Evolutionary conservation across 192 early-diverging fungal genomes (phyloP).

Genomic region (Podila epicladia): DNA sequence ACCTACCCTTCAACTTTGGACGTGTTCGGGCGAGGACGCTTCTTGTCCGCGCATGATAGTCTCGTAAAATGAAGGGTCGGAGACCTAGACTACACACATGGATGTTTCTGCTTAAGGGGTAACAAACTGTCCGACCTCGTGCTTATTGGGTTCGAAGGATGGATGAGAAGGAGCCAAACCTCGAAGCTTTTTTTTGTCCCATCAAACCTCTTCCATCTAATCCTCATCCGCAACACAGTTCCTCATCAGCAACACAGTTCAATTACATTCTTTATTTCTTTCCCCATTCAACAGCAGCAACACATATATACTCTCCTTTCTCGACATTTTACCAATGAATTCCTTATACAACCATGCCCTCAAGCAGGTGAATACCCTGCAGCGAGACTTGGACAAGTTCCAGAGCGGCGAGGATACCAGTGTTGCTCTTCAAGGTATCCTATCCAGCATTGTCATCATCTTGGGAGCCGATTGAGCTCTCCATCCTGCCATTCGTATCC

Average conservation of each 20-base stretch:
- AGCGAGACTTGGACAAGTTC: slow-evolving; percentile 63
- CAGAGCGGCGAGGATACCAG: slow-evolving; percentile 63
- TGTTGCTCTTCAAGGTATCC: slow-evolving; percentile 66
- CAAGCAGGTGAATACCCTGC: slow-evolving; percentile 62
- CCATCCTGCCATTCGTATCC: too few relatives aligned
- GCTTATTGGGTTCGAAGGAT: too few relatives aligned
- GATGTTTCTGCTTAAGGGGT: too few relatives aligned
- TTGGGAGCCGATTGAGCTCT: too few relatives aligned
- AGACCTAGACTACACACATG: too few relatives aligned
- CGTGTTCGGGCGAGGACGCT: too few relatives aligned
- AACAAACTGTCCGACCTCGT: too few relatives aligned
- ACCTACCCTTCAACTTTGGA: too few relatives aligned
- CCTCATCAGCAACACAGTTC: not conserved
- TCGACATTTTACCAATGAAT: slow-evolving; percentile 55
- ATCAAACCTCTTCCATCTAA: not conserved
- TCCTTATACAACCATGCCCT: slow-evolving; percentile 67
- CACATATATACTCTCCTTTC: not conserved
- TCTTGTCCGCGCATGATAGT: too few relatives aligned
- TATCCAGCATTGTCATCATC: too few relatives aligned
- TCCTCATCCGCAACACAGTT: not conserved
- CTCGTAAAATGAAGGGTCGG: too few relatives aligned
- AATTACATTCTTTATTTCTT: not conserved
- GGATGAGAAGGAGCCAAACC: not conserved
- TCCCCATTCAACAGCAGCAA: not conserved
- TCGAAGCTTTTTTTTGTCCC: not conserved